A percentile compares a stretch with the other conserved stretches of the same genome.
Conservation (phyloP, 2,329 filamentous ascomycete species). For the Pyricularia sp. region DNA sequence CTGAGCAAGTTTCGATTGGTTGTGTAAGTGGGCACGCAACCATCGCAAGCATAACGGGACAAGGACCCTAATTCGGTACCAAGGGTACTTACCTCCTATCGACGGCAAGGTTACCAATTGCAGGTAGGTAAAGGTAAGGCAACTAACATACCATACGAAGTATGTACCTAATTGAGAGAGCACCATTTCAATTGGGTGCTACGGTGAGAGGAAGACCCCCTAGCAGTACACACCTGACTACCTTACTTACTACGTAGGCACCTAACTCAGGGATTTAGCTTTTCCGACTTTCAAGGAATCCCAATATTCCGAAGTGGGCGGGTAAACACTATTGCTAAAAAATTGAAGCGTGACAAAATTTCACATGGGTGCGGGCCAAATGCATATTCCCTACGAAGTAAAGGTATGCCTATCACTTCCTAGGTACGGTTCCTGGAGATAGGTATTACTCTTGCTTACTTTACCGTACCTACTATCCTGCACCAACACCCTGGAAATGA, state of each 20-base stretch:
- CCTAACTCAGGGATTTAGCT: background rate
- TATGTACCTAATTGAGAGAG: background rate
- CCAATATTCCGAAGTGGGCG: background rate
- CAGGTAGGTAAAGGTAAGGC: background rate
- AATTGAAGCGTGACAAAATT: background rate
- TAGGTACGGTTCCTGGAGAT: background rate
- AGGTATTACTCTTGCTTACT: background rate
- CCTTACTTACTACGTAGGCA: background rate
- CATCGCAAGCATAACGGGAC: background rate
- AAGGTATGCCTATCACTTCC: background rate
- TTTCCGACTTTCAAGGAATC: background rate
- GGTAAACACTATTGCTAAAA: background rate
- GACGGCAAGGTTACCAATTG: background rate
- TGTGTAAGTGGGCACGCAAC: background rate
- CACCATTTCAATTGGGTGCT: background rate
- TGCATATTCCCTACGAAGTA: background rate
- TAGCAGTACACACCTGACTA: background rate
- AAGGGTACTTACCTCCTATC: too few species aligned
- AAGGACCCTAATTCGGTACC: background rate
- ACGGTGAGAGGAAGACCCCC: background rate
- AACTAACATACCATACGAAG: too few species aligned
- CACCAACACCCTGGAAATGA: background rate
- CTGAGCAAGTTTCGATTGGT: conserved; percentile 12
- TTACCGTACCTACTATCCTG: background rate
- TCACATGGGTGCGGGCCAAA: background rate